Percentiles rank a stretch among this genome's conserved stretches.
Conservation (phyloP, 192 early-diverging fungal genomes). For the Thamnidium elegans region DNA sequence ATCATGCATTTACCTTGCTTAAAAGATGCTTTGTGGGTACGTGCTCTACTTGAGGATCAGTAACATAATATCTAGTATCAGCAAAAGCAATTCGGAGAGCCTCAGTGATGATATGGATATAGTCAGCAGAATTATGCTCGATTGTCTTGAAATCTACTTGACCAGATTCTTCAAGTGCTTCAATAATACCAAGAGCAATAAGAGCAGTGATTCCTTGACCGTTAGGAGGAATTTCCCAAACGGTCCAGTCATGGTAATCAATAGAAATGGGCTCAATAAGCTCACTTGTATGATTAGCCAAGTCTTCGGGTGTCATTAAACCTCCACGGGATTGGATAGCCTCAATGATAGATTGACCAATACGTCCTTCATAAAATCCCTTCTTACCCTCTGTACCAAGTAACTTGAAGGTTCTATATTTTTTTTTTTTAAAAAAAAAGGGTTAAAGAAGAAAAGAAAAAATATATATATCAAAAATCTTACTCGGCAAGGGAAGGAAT, state of each 20-base stretch:
- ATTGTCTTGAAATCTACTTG: slow-evolving; percentile 40
- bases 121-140: slow-evolving; percentile 55
- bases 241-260: slow-evolving; percentile 53
- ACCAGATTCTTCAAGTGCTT: slow-evolving; percentile 45
- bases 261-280: slow-evolving; percentile 58
- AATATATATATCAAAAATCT: slow-evolving; percentile 6
- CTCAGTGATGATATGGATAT: slow-evolving; percentile 70
- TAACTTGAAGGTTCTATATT: slow-evolving; percentile 50
- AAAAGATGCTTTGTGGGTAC: slow-evolving; percentile 56
- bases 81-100: slow-evolving; percentile 74
- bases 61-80: slow-evolving; percentile 62
- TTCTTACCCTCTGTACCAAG: slow-evolving; percentile 60
- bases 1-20: slow-evolving; percentile 31
- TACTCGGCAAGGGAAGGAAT: slow-evolving; percentile 55
- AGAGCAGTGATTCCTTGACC: slow-evolving; percentile 71
- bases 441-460: background rate
- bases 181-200: slow-evolving; percentile 66
- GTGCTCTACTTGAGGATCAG: slow-evolving; percentile 56
- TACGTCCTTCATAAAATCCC: slow-evolving; percentile 68
- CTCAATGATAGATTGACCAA: slow-evolving; percentile 66
- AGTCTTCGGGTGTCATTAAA: slow-evolving; percentile 63
- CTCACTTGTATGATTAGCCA: slow-evolving; percentile 51
- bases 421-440: slow-evolving; percentile 7
- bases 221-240: slow-evolving; percentile 77
- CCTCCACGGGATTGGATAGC: slow-evolving; percentile 51